Percentiles rank a stretch among this genome's conserved stretches.
phyloP scores from a whole-genome alignment of 495 filamentous ascomycete genomes.

The Aspergillus panamensis region DNA sequence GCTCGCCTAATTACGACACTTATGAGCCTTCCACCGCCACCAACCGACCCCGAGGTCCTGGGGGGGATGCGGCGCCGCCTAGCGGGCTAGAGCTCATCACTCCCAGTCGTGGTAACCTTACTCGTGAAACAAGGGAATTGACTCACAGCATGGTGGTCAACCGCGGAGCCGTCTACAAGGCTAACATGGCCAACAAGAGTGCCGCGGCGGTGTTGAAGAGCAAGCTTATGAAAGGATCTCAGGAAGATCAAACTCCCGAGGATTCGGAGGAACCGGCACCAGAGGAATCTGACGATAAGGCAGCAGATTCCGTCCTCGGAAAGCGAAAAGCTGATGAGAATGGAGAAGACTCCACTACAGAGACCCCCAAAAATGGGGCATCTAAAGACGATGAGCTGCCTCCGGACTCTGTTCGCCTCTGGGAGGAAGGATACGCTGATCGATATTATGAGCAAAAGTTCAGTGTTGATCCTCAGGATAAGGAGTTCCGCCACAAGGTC shows the following conservation, averaged over 20 bases:
- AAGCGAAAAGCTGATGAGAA: slow-evolving; percentile 64
- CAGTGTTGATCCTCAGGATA: slow-evolving; percentile 72
- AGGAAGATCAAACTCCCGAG: slow-evolving; percentile 20
- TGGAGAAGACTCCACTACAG: slow-evolving; percentile 55
- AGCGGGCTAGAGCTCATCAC: slow-evolving; percentile 55
- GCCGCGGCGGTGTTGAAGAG: slow-evolving; percentile 87
- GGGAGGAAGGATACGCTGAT: slow-evolving; percentile 93
- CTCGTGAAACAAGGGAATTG: slow-evolving; percentile 57
- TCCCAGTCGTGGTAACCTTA: slow-evolving; percentile 53
- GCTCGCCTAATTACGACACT: slow-evolving; percentile 45
- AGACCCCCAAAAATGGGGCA: slow-evolving; percentile 44
- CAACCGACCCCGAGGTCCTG: slow-evolving; percentile 30
- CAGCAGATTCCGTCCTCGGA: slow-evolving; percentile 42
- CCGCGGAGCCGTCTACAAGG: slow-evolving; percentile 66
- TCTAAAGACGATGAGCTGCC: slow-evolving; percentile 56
- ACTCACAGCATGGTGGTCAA: slow-evolving; percentile 91
- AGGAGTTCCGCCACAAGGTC: slow-evolving; percentile 86
- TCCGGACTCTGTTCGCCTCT: slow-evolving; percentile 80
- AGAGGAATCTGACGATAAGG: slow-evolving; percentile 22
- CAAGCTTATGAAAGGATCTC: slow-evolving; percentile 57
- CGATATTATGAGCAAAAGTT: slow-evolving; percentile 99
- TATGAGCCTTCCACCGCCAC: slow-evolving; percentile 27
- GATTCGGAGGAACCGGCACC: slow-evolving; percentile 16
- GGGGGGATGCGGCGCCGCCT: slow-evolving; percentile 37
- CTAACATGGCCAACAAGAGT: slow-evolving; percentile 88